phyloP scores from a whole-genome alignment of 805 yeast genomes.

The Metschnikowia bowlesiae region DNA sequence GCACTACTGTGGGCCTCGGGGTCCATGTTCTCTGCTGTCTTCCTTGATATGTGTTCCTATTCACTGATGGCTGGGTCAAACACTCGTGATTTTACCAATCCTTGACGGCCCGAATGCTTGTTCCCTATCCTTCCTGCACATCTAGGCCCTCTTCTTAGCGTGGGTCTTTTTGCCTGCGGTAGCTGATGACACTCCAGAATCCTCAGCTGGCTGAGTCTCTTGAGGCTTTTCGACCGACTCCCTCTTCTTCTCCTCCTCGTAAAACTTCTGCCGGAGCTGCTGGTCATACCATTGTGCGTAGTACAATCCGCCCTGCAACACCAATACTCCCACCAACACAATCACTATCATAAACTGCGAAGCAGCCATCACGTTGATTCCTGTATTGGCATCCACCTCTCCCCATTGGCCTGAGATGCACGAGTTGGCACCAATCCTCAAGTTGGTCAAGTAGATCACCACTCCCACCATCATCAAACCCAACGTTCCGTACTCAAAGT shows the following conservation, averaged over 20 bases:
- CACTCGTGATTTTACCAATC: neutral
- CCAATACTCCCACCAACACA: slow-evolving; percentile 70
- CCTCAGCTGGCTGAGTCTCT: neutral
- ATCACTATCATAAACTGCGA: slow-evolving; percentile 72
- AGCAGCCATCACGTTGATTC: slow-evolving; percentile 89
- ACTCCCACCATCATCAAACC: slow-evolving; percentile 67
- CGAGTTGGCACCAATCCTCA: slow-evolving; percentile 73
- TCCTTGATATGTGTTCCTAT: too few relatives aligned
- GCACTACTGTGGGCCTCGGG: neutral
- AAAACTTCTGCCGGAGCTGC: slow-evolving; percentile 31
- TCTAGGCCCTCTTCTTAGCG: slow-evolving; percentile 15
- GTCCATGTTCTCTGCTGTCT: neutral
- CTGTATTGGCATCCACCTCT: slow-evolving; percentile 81
- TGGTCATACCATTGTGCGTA: slow-evolving; percentile 68
- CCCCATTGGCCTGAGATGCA: slow-evolving; percentile 82
- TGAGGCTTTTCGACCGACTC: neutral
- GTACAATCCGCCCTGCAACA: slow-evolving; percentile 84
- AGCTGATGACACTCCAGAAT: slow-evolving; percentile 6
- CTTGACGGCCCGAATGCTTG: too few relatives aligned
- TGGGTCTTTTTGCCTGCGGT: slow-evolving; percentile 10
- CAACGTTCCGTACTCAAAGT: slow-evolving; percentile 86
- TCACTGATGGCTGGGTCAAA: too few relatives aligned
- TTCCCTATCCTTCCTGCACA: too few relatives aligned
- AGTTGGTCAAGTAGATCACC: slow-evolving; percentile 80
- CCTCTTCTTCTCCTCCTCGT: slow-evolving; percentile 7